Evolutionary conservation across 202 grass and related monocot species (phyloP).

Genomic region (Carex arenaria): DNA sequence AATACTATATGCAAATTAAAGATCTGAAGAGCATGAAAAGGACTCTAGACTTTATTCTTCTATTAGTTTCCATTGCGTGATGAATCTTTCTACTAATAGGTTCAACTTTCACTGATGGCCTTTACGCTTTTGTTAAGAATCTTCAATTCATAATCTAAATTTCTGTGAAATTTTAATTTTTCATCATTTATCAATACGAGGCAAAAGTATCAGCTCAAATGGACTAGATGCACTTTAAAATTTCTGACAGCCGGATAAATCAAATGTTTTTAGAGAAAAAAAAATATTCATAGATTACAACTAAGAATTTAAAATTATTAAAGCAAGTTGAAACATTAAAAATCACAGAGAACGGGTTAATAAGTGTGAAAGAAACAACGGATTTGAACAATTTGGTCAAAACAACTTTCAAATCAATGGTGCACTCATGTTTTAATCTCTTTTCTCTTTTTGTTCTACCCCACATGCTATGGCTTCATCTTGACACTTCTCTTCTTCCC

Average conservation of each 20-base stretch:
- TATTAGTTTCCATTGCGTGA: conserved; percentile 12
- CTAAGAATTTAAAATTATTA: background rate
- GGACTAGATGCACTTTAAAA: background rate
- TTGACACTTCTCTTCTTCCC: background rate
- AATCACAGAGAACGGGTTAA: background rate
- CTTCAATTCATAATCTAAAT: background rate
- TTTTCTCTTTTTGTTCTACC: conserved; percentile 6
- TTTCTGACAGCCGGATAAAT: background rate
- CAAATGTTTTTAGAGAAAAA: background rate
- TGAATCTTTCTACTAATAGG: conserved; percentile 23
- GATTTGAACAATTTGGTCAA: conserved; percentile 22
- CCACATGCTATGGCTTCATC: conserved; percentile 17
- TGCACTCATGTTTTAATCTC: background rate
- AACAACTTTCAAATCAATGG: conserved; percentile 11
- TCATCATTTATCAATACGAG: background rate
- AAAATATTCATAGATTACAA: background rate
- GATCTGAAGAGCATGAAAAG: background rate
- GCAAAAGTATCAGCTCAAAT: background rate
- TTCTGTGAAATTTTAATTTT: background rate
- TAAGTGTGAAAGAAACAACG: conserved; percentile 8
- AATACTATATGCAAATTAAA: background rate
- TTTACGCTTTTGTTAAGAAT: background rate
- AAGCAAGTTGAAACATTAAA: background rate
- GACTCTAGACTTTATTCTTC: conserved; percentile 21
- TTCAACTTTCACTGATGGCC: conserved; percentile 5